Base-by-base conservation (phyloP, 495 filamentous ascomycete genomes). In the Aspergillus diversus region DNA sequence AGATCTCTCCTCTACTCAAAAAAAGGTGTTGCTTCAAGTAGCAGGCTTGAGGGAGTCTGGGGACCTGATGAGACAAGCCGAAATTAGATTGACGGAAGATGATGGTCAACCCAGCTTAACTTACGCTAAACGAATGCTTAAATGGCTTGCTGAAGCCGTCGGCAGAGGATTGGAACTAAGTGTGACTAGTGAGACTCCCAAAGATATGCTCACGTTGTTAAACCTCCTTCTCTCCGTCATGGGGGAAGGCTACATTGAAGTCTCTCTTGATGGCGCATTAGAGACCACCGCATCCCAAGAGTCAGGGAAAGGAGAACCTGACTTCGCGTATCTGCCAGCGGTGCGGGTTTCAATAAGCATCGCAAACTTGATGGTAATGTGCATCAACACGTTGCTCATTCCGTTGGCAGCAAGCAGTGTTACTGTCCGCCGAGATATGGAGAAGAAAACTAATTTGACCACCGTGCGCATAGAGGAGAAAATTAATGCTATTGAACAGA, bases 111-210 rank as follows among this genome's bases (percentile, higher is more conserved):
- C 97, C 5, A 93, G 86, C 63, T 84, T 97, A 13, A 82, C 88
- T n/a, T 90, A 88, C 70, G 89, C 93, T 27, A 98, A 98, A 75
- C 85, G 95, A 53, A 98, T 99, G 93, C 83, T 99, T 35, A 96
- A 90, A 68, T 99, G 96, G 96, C 82, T 99, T 33, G 95, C 96
- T 33, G 96, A 99, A 77, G 92, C 90, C 57, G 93, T 99, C 55
- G 91, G 94, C n/a, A 82, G 96, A 64, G 90, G 91, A 0, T 82
- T 99, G 34, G 96, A 99, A 71, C 81, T 99, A 47, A 91, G 89
- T 37, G 89, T 90, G 27, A 87, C 86, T 49, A 91, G 83, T 64
- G 96, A 98, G 63, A 97, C 92, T 9, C 92, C 95, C 33, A 98
- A 95, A 74, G 96, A 99, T 75, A 91, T 98, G 46, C 86, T 87